Base-by-base conservation (phyloP, 2,329 filamentous ascomycete genomes). In the Lasiodiplodia sp. region DNA sequence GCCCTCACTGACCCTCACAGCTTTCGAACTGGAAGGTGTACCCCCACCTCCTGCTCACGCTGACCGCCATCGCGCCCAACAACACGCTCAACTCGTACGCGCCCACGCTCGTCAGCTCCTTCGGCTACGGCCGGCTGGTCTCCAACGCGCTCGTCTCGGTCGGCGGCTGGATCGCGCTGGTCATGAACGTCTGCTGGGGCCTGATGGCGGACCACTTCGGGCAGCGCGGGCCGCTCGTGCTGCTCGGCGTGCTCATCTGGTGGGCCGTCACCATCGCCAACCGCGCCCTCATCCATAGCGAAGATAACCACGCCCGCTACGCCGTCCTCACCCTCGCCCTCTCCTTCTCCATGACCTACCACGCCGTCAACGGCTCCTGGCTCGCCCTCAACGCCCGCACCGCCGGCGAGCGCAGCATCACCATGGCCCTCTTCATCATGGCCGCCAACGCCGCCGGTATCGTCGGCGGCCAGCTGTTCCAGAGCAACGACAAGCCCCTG, bases 91-190 rank as follows among this genome's bases (percentile, higher is more conserved):
- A 75, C 55, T 76, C 75, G 11, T 79, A 78, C 58, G 75, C 76
- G 6, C 77, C 77, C 3, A 76, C 75, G 1, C 72, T 78, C 23
- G 75, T 79, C 34, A 68, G 66, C 8, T 66, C 60, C 12, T 74
- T 73, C 47, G 75, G 76, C 25, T 77, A 78, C 62, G 69, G 40
- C 8, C 71, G 72, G 1, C 70, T 79, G 12, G 71, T 69, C 23
- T 73, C 76, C 53, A 79, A 79, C 65, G 77, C 76, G 7, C 65
- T 79, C 31, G 76, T 76, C 2, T 74, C 75, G 16, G 74, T 79
- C n/a, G 77, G 76, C 71, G 70, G 75, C 31, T 79, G 78, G 73
- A 69, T 76, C 21, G 75, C 77, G 47, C 60, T 73, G 8, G 14
- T 73, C 34, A 38, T 71, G 18, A 68, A 52, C 28, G 51, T 71